Base-by-base conservation (phyloP, 2,329 filamentous ascomycete genomes). In the Proliferodiscus dingleyae region DNA sequence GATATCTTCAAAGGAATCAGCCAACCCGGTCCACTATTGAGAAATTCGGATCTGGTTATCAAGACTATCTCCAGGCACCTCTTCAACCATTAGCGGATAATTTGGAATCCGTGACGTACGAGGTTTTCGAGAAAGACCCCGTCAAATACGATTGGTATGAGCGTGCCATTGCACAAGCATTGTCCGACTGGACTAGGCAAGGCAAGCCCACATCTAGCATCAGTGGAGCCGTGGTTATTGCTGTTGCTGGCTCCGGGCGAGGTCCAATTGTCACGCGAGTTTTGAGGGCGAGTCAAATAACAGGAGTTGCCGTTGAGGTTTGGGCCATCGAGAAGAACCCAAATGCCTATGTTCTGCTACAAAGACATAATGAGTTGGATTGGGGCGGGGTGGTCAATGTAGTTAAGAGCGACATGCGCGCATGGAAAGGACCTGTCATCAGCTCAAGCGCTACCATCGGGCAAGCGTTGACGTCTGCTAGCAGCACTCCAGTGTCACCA, bases 121-220 rank as follows among this genome's bases (percentile, higher is more conserved):
- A 98, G 64, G 91, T 97, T 2, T 98, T 98, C 60, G 93, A 98
- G 65, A 94, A 94, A 56, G 94, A 98, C 54, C 93, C 93, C 0
- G 87, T 98, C 68, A 98, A 98, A 68, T 98, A 98, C 64, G 83
- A 89, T 53, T 94, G 91, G 75, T 98, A 98, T 63, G 89, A 97
- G 65, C 74, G 77, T 37, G 93, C 93, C 11, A 85, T 94, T 46
- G 79, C 80, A 3, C 80, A 87, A 53, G 91, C 93, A 0, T 73
- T 98, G 51, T 74, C 71, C 10, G 90, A 97, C 60, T 94, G 93
- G 84, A 75, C 75, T 47, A 69, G 74, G 29, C 74, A 87, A 47
- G 73, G 78, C 24, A 89, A 88, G 61, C 83, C 89, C 1, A 87
- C 83, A 0, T 89, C 85, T 4, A 84, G 84, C 10, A 74, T 77